These are phyloP conservation scores for Phytophthora pistaciae DNA, from an alignment of 352 stramenopile species.

Conservation along the genomic window DNA sequence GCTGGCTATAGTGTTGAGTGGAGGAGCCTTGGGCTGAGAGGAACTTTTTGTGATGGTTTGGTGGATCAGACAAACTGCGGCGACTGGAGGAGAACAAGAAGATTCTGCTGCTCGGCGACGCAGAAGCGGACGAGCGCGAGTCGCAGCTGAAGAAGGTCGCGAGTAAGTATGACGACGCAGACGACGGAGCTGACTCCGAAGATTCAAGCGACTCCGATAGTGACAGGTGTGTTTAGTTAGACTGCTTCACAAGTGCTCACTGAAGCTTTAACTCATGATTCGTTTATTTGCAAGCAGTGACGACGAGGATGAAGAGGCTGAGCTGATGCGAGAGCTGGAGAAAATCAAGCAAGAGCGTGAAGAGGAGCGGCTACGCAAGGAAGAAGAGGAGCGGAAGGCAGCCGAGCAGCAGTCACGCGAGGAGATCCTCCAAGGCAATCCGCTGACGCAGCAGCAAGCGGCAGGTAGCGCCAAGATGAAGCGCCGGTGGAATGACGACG, in stretches of 20 bases:
- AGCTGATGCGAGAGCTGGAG: conserved; percentile 97
- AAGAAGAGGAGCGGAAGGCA: conserved; percentile 83
- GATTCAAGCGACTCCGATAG: conserved; percentile 78
- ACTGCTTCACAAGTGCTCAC: not conserved
- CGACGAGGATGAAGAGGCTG: conserved; percentile 98
- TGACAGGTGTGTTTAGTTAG: conserved; percentile 52
- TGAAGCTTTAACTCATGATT: no score
- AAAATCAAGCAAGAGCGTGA: conserved; percentile 98
- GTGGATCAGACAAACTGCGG: conserved; percentile 61
- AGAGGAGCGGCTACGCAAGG: conserved; percentile 91
- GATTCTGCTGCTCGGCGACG: conserved; percentile 79
- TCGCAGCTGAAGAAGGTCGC: conserved; percentile 90
- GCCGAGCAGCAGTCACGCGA: conserved; percentile 89
- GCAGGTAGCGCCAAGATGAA: conserved; percentile 86
- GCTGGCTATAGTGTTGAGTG: not conserved
- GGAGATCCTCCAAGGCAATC: conserved; percentile 95
- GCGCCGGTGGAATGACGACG: conserved; percentile 99
- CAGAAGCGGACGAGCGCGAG: conserved; percentile 77
- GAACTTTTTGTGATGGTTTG: not conserved
- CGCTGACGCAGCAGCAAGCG: conserved; percentile 75
- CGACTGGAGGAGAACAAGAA: conserved; percentile 88
- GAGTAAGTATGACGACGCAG: conserved; percentile 91
- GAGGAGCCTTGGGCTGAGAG: not conserved
- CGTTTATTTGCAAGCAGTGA: conserved; percentile 43
- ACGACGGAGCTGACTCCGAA: conserved; percentile 83